A percentile compares a stretch with the other conserved stretches of the same genome.
phyloP scores from a whole-genome alignment of 2,329 filamentous ascomycete species.

The Curvularia lunata region DNA sequence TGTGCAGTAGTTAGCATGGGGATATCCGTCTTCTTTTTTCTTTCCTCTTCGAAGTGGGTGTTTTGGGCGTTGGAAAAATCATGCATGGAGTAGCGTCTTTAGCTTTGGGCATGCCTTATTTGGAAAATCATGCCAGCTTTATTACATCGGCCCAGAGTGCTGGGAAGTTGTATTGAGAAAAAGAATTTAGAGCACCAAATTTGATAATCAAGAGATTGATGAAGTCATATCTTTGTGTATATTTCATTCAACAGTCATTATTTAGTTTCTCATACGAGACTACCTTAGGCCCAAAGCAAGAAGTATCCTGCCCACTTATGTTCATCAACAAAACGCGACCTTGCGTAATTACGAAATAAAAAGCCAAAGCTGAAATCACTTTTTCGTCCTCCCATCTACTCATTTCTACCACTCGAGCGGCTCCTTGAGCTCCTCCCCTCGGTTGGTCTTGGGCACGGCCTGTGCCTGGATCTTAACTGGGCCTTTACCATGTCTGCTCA shows the following conservation, averaged over 20 bases:
- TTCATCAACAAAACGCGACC: not conserved
- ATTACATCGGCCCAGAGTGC: not conserved
- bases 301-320: constrained; percentile 7
- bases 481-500: constrained; percentile 63
- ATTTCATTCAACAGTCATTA: constrained; percentile 8
- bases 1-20: constrained; percentile 1
- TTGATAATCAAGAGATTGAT: not conserved
- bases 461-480: constrained; percentile 68
- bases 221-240: not conserved
- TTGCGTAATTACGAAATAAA: not conserved
- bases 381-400: not conserved
- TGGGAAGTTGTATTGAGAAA: not conserved
- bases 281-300: constrained; percentile 2
- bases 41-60: constrained; percentile 1
- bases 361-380: not conserved
- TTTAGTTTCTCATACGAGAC: not conserved
- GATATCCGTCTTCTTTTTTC: not conserved
- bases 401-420: constrained; percentile 80
- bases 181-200: not conserved
- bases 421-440: constrained; percentile 81
- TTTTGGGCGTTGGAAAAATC: constrained; percentile 9
- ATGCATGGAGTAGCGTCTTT: not conserved
- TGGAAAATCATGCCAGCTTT: not conserved
- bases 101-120: not conserved
- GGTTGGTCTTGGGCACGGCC: constrained; percentile 85